These are phyloP conservation scores for Alternaria novae-zelandiae DNA, from an alignment of 2,329 filamentous ascomycete genomes.

Conservation along the genomic window DNA sequence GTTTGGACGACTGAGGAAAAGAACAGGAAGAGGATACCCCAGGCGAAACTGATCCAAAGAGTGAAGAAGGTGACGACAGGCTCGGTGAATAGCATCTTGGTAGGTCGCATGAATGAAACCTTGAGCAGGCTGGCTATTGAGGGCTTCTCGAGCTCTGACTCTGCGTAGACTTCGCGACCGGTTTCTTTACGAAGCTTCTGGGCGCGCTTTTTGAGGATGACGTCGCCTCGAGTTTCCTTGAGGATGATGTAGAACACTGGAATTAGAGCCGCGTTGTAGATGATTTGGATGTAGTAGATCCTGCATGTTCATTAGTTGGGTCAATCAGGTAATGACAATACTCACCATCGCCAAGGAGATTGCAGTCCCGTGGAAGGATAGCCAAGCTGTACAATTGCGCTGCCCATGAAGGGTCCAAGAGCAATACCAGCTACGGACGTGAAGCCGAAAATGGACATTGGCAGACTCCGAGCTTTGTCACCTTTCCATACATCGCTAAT, in stretches of 20 bases:
- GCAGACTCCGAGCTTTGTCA: conserved; percentile 50
- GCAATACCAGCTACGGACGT: conserved; percentile 54
- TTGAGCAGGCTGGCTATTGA: conserved; percentile 35
- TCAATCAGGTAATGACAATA: background rate
- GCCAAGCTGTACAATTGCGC: conserved; percentile 48
- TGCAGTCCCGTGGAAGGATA: conserved; percentile 30
- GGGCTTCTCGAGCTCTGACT: conserved; percentile 33
- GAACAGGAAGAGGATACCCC: conserved; percentile 54
- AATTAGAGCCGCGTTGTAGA: conserved; percentile 51
- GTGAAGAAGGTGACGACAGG: conserved; percentile 54
- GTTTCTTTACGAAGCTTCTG: conserved; percentile 49
- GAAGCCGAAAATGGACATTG: conserved; percentile 54
- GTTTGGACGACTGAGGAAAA: conserved; percentile 51
- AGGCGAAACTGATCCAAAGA: conserved; percentile 54
- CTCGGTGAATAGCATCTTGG: conserved; percentile 51
- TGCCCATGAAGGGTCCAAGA: conserved; percentile 52
- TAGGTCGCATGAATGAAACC: conserved; percentile 51
- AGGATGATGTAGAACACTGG: conserved; percentile 53
- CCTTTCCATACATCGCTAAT: conserved; percentile 47
- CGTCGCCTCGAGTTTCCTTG: conserved; percentile 51
- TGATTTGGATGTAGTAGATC: conserved; percentile 56
- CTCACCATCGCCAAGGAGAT: conserved; percentile 49
- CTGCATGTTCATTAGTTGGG: conserved; percentile 23
- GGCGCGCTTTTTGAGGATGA: conserved; percentile 51
- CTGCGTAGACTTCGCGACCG: conserved; percentile 36